These are phyloP conservation scores for Talaromyces proteolyticus DNA, from an alignment of 495 filamentous ascomycete genomes.

Conservation along the genomic window DNA sequence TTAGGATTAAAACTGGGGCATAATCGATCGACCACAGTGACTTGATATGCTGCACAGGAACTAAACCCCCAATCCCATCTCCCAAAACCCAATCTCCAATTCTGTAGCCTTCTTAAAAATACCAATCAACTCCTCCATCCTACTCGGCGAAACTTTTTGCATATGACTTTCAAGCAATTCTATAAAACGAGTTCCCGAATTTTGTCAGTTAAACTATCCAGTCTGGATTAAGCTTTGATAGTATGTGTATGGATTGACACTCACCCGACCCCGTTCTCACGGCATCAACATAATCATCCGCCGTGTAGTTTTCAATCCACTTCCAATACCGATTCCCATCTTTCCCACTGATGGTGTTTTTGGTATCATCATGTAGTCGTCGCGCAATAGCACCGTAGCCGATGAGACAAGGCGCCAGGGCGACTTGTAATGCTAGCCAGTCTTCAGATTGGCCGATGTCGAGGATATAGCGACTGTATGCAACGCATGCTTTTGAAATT, in stretches of 20 bases:
- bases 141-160: slow-evolving; percentile 57
- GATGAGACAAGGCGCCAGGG: slow-evolving; percentile 77
- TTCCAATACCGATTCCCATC: slow-evolving; percentile 78
- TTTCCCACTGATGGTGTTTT: slow-evolving; percentile 37
- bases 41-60: no score
- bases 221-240: no score
- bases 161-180: slow-evolving; percentile 69
- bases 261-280: slow-evolving; percentile 63
- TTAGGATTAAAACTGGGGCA: no score
- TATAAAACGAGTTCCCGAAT: slow-evolving; percentile 36
- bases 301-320: slow-evolving; percentile 85
- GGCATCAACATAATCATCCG: slow-evolving; percentile 67
- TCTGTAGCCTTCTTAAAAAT: slow-evolving; percentile 87
- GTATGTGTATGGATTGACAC: slow-evolving; percentile 13
- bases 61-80: slow-evolving; percentile 55
- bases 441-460: slow-evolving; percentile 85
- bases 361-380: slow-evolving; percentile 52
- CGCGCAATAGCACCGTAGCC: slow-evolving; percentile 77
- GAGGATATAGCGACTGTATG: slow-evolving; percentile 68
- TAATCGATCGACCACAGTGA: no score
- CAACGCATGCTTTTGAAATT: slow-evolving; percentile 31
- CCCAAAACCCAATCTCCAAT: slow-evolving; percentile 88
- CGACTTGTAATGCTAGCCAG: slow-evolving; percentile 76
- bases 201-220: no score
- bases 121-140: slow-evolving; percentile 73